Evolutionary conservation across 306 rosid genomes (phyloP).

Genomic region (Erythrophleum fordii): DNA sequence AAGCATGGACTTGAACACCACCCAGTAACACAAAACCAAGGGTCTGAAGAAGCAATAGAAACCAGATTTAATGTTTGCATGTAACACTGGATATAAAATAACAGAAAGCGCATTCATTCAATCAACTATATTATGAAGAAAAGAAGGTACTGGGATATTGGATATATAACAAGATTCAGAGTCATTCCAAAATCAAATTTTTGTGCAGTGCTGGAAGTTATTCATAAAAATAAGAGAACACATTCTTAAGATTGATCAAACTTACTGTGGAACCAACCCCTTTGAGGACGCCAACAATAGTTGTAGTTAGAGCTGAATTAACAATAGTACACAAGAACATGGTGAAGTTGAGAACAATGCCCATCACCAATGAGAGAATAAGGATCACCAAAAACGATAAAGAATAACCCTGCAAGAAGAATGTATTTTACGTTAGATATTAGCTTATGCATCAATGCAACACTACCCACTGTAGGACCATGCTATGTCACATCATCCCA

Average conservation of each 20-base stretch:
- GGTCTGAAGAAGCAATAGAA: slow-evolving; percentile 59
- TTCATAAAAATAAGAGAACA: slow-evolving; percentile 25
- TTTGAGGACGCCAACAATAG: slow-evolving; percentile 96
- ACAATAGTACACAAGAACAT: slow-evolving; percentile 97
- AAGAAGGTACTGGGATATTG: neutral
- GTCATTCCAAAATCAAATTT: slow-evolving; percentile 18
- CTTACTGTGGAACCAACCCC: slow-evolving; percentile 98
- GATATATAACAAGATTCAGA: slow-evolving; percentile 1
- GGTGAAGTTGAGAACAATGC: slow-evolving; percentile 92
- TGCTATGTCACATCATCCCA: slow-evolving; percentile 18
- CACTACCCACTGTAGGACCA: neutral
- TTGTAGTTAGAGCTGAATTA: slow-evolving; percentile 93
- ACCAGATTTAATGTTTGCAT: slow-evolving; percentile 2
- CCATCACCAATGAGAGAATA: slow-evolving; percentile 86
- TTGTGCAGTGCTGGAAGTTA: slow-evolving; percentile 29
- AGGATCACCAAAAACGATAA: slow-evolving; percentile 75
- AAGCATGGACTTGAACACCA: slow-evolving; percentile 82
- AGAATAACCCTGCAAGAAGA: slow-evolving; percentile 74
- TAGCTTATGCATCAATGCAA: slow-evolving; percentile 7
- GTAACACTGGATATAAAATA: neutral
- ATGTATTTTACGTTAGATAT: slow-evolving; percentile 24
- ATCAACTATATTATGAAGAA: slow-evolving; percentile 6
- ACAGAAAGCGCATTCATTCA: neutral
- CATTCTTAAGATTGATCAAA: slow-evolving; percentile 3
- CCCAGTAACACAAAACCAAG: slow-evolving; percentile 87